These are phyloP conservation scores for Trichoderma sp. DNA, from an alignment of 2,329 filamentous ascomycete genomes.

Conservation along the genomic window DNA sequence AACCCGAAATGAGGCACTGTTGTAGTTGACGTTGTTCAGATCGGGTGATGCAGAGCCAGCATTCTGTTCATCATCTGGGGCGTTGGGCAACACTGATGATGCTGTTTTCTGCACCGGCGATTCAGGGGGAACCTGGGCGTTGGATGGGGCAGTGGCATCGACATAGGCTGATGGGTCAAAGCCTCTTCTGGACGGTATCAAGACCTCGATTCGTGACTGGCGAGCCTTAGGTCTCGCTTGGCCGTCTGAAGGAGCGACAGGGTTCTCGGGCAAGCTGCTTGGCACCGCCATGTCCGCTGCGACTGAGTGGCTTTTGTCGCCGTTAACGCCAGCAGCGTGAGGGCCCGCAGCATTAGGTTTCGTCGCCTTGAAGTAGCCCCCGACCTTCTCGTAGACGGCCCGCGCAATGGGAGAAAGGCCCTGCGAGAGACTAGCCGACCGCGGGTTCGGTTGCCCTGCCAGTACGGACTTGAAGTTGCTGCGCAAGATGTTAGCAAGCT, in stretches of 20 bases:
- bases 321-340: constrained; percentile 44
- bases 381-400: constrained; percentile 47
- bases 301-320: constrained; percentile 32
- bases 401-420: constrained; percentile 53
- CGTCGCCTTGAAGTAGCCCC: constrained; percentile 45
- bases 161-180: constrained; percentile 45
- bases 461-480: constrained; percentile 56
- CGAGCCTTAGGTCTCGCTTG: constrained; percentile 42
- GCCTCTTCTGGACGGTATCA: constrained; percentile 49
- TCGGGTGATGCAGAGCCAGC: constrained; percentile 27
- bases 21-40: constrained; percentile 24
- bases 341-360: constrained; percentile 39
- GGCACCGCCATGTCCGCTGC: constrained; percentile 31
- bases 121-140: constrained; percentile 31
- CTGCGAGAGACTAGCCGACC: constrained; percentile 41
- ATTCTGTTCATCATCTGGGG: constrained; percentile 23
- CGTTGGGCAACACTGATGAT: constrained; percentile 21
- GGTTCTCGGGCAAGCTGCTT: constrained; percentile 30
- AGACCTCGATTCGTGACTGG: constrained; percentile 50
- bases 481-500: constrained; percentile 11
- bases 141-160: constrained; percentile 37
- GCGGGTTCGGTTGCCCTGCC: constrained; percentile 33
- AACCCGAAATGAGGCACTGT: constrained; percentile 47
- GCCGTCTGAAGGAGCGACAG: constrained; percentile 30
- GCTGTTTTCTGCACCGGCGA: constrained; percentile 27